Evolutionary conservation across 257 asterid genomes (phyloP).

Genomic region (Solanum habrochaites): DNA sequence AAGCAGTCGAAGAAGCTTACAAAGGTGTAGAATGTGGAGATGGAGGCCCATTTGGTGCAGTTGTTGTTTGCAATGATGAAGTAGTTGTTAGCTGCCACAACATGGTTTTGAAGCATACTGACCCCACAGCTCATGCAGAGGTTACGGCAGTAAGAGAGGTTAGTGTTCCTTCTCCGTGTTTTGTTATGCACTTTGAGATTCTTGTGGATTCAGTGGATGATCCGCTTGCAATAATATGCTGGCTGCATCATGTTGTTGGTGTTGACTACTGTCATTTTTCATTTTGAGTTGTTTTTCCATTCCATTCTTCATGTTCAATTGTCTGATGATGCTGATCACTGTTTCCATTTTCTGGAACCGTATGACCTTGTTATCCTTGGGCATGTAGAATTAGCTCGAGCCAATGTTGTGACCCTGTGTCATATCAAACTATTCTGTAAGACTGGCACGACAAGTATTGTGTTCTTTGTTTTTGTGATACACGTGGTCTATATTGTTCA

Average conservation of each 20-base stretch:
- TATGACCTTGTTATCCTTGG: background rate
- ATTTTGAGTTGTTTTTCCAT: background rate
- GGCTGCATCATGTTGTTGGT: background rate
- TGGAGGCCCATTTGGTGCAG: slow-evolving; percentile 99
- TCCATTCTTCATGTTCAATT: background rate
- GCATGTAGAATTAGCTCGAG: background rate
- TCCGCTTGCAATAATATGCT: background rate
- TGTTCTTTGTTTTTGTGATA: background rate
- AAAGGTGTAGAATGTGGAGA: slow-evolving; percentile 88
- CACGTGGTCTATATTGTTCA: background rate
- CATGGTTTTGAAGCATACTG: slow-evolving; percentile 65
- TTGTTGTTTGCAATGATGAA: slow-evolving; percentile 72
- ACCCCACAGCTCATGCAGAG: slow-evolving; percentile 99
- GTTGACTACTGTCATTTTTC: background rate
- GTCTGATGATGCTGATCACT: background rate
- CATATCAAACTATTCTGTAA: background rate
- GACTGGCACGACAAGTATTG: background rate
- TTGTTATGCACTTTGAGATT: background rate
- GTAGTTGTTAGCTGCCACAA: slow-evolving; percentile 93
- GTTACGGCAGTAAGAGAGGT: slow-evolving; percentile 99
- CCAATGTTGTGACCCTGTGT: background rate
- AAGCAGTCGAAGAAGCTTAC: slow-evolving; percentile 96
- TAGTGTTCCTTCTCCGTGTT: slow-evolving; percentile 5
- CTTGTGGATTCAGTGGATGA: background rate
- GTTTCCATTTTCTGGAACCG: background rate